Evolutionary conservation across 1,284 basidiomycete species (phyloP).

Genomic region (Ustilago esculenta): DNA sequence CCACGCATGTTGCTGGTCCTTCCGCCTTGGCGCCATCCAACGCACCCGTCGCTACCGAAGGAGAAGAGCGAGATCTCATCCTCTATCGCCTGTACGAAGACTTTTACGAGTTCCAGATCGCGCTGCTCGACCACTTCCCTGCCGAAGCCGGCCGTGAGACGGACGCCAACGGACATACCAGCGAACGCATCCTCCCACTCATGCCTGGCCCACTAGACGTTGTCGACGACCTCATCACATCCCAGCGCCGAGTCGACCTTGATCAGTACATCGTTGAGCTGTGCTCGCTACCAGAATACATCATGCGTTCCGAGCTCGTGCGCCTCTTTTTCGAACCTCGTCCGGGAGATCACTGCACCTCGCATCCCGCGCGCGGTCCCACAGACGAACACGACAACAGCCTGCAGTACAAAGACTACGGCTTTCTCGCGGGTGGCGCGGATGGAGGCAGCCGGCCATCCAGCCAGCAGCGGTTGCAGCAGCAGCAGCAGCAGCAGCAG

Average conservation of each 20-base stretch:
- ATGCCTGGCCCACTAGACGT: constrained; percentile 89
- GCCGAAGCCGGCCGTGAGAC: constrained; percentile 45
- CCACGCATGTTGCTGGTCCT: constrained; percentile 72
- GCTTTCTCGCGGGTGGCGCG: constrained; percentile 29
- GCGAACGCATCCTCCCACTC: constrained; percentile 83
- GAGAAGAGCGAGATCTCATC: constrained; percentile 76
- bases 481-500: constrained; percentile 7
- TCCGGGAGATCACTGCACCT: constrained; percentile 76
- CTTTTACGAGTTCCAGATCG: constrained; percentile 97
- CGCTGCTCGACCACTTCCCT: constrained; percentile 69
- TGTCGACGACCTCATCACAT: constrained; percentile 86
- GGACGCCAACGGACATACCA: constrained; percentile 67
- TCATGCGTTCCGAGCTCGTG: constrained; percentile 82
- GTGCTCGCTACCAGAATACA: constrained; percentile 78
- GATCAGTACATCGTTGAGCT: constrained; percentile 87
- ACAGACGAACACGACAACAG: constrained; percentile 17
- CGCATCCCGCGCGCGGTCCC: constrained; percentile 34
- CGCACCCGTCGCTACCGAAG: constrained; percentile 46
- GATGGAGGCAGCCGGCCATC: constrained; percentile 10
- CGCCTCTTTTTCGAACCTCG: constrained; percentile 86
- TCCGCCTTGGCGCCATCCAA: constrained; percentile 35
- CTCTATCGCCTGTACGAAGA: constrained; percentile 96
- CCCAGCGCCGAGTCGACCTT: constrained; percentile 81
- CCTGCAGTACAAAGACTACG: constrained; percentile 42
- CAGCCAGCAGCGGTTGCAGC: constrained; percentile 15